These are phyloP conservation scores for Coemansia asiatica DNA, from an alignment of 192 early-diverging fungal genomes.

Conservation along the genomic window DNA sequence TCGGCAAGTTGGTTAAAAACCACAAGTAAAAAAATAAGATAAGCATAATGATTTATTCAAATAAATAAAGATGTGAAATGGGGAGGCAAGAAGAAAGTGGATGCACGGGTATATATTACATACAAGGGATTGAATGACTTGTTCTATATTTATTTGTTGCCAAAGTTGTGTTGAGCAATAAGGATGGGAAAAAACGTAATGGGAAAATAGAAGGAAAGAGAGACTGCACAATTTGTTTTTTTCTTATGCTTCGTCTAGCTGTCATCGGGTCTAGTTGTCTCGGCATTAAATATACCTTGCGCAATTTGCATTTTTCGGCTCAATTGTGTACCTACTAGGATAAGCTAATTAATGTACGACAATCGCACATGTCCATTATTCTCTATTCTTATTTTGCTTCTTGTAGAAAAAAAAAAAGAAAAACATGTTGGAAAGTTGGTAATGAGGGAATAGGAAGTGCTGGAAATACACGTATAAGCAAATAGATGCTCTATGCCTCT, in stretches of 20 bases:
- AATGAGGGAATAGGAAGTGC: background rate
- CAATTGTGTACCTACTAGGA: slow-evolving; percentile 12
- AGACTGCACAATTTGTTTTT: background rate
- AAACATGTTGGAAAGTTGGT: background rate
- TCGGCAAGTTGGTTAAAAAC: background rate
- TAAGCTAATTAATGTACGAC: slow-evolving; percentile 3
- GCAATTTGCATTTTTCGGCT: background rate
- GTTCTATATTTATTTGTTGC: background rate
- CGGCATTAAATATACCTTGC: slow-evolving; percentile 11
- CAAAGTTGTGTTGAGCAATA: background rate
- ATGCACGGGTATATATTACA: background rate
- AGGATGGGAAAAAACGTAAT: background rate
- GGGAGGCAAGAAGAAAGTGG: background rate
- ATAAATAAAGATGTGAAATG: background rate
- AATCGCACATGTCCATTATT: slow-evolving; percentile 2
- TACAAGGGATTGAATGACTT: background rate
- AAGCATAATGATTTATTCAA: background rate
- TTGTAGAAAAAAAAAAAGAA: slow-evolving; percentile 8
- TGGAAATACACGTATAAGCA: background rate
- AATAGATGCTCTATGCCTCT: no score
- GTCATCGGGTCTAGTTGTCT: background rate
- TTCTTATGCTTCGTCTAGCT: background rate
- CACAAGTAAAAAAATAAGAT: background rate
- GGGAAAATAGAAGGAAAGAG: background rate
- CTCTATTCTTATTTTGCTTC: background rate